phyloP scores from a whole-genome alignment of 1,139 yeast species.

The Geotrichum restrictum region DNA sequence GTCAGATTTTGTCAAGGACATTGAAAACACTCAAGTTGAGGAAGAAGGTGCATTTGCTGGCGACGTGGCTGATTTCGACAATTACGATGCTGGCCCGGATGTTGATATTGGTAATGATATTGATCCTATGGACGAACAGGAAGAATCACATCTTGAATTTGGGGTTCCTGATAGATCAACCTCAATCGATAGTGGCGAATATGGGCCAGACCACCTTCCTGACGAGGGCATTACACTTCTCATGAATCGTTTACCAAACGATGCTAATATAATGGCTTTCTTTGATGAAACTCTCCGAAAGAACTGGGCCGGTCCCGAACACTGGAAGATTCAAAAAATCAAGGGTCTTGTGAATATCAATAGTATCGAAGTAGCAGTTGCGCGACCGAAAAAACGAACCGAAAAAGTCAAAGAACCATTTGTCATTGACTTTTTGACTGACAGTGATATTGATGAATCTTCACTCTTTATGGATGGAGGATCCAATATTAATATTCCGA shows the following conservation, averaged over 20 bases:
- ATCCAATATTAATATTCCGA: conserved; percentile 43
- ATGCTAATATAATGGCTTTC: conserved; percentile 69
- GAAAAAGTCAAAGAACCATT: conserved; percentile 42
- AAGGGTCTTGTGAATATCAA: conserved; percentile 36
- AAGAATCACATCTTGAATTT: conserved; percentile 23
- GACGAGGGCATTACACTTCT: not conserved
- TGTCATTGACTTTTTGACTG: conserved; percentile 51
- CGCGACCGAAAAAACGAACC: conserved; percentile 26
- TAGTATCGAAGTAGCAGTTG: conserved; percentile 26
- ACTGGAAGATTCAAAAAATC: conserved; percentile 77
- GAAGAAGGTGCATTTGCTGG: conserved; percentile 21
- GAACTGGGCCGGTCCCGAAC: conserved; percentile 90
- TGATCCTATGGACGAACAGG: conserved; percentile 32
- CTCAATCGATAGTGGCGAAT: not conserved
- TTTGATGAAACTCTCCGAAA: conserved; percentile 66
- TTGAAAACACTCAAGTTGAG: conserved; percentile 14
- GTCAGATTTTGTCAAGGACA: conserved; percentile 27
- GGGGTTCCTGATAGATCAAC: conserved; percentile 21
- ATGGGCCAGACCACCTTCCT: not conserved
- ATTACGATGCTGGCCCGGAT: conserved; percentile 29
- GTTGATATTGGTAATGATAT: conserved; percentile 32
- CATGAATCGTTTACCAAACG: conserved; percentile 35
- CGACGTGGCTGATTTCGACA: conserved; percentile 26
- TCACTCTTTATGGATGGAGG: conserved; percentile 51
- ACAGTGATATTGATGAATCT: conserved; percentile 45